Conservation (phyloP, 805 yeast genomes). For the Zygosaccharomyces lentus region DNA sequence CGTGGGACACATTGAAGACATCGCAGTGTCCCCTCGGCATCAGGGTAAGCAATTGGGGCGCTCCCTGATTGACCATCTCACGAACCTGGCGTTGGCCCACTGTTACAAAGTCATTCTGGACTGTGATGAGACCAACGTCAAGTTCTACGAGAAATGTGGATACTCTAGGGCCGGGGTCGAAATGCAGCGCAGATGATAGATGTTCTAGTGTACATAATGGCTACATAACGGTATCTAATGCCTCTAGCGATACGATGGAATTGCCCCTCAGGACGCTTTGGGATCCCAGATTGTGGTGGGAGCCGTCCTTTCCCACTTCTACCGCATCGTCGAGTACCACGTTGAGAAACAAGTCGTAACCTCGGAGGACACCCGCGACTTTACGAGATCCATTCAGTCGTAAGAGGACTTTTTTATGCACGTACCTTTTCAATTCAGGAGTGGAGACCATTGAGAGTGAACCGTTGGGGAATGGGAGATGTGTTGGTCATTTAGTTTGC, state of each 20-base stretch:
- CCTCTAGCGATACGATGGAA: conserved; percentile 70
- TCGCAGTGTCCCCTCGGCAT: conserved; percentile 66
- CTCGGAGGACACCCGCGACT: conserved; percentile 76
- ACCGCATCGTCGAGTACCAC: conserved; percentile 67
- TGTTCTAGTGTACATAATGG: conserved; percentile 11
- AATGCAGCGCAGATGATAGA: conserved; percentile 49
- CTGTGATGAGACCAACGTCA: conserved; percentile 77
- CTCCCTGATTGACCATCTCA: conserved; percentile 57
- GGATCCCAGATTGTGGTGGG: conserved; percentile 57
- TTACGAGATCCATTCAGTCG: conserved; percentile 76
- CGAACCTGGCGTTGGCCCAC: conserved; percentile 57
- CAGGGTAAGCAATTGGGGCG: conserved; percentile 84
- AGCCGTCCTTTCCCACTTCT: conserved; percentile 51
- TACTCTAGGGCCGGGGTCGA: conserved; percentile 60
- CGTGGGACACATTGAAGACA: conserved; percentile 95
- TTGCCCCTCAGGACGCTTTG: conserved; percentile 69
- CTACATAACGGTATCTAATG: conserved; percentile 28
- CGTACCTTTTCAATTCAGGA: conserved; percentile 60
- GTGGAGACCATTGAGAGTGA: conserved; percentile 49
- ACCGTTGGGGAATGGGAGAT: not conserved
- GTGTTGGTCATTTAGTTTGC: not conserved
- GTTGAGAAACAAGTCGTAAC: conserved; percentile 78
- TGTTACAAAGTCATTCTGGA: conserved; percentile 89
- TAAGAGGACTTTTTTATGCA: conserved; percentile 70
- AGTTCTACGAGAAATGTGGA: conserved; percentile 88